Evolutionary conservation across 2,329 filamentous ascomycete genomes (phyloP), one percentile per base, ranked within the genome.

Genomic region (Clarireedia hainanense): DNA sequence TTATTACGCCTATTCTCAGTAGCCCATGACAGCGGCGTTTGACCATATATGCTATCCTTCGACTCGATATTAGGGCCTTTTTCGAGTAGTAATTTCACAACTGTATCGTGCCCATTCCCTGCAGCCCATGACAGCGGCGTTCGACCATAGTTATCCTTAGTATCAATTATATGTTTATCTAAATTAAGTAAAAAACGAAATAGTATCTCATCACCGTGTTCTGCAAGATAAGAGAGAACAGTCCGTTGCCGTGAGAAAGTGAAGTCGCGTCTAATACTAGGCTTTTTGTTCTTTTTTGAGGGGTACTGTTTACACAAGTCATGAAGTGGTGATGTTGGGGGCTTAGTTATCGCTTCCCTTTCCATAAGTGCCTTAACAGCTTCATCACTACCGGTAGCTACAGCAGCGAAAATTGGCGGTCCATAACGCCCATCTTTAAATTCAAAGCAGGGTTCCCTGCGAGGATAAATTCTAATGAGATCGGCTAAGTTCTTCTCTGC

Each of bases 331-430:
- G 61, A 34, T 5, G 12, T 12, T 40, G 17, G 39, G 6, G 57
- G 56, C 15, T 56, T 52, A 1, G 4, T 51, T 57, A 54, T 55
- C 0, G 43, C 54, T 27, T 62, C 40, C n/a, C 55, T 39, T 26
- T 64, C 55, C 27, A 70, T 47, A 55, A 72, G 59, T 20, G 49
- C 53, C 24, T 60, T 52, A 3, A 66, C 52, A 4, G 71, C 64
- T 43, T 68, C 60, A 50, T 65, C 15, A 48, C 68, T 65, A 0
- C 63, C 61, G 5, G 63, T 66, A 49, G 67, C 68, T 26, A 71
- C 43, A 3, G 72, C 70, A 1, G 72, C 71, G 42, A 73, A 68
- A 1, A 74, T 20, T 27, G 72, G 68, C 34, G 63, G 63, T 0
- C 62, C 60, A 57, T 73, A 74, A 9, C 65, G 64, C 48, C 70